phyloP scores from a whole-genome alignment of 225 moss, liverwort and hornwort genomes.

The Bryum argenteum region DNA sequence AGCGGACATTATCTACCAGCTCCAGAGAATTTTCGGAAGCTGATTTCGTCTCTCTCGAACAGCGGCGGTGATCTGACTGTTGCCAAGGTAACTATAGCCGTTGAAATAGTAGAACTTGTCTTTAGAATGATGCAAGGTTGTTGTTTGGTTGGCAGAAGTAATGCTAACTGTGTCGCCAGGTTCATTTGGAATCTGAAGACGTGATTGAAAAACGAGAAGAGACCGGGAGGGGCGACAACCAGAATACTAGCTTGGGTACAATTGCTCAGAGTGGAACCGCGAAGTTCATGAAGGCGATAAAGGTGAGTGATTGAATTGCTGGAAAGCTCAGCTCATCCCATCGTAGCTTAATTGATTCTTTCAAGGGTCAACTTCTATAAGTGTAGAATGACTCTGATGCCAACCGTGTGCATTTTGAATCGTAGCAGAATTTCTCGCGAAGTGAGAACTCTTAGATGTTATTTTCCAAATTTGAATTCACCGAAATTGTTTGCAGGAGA shows the following conservation, averaged over 20 bases:
- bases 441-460: not conserved
- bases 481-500: conserved; percentile 51
- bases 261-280: conserved; percentile 99
- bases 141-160: not conserved
- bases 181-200: conserved; percentile 48
- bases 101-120: not conserved
- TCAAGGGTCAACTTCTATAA: not conserved
- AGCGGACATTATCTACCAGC: conserved; percentile 89
- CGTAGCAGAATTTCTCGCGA: not conserved
- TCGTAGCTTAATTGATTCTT: not conserved
- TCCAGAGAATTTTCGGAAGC: conserved; percentile 59
- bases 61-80: conserved; percentile 73
- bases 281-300: conserved; percentile 82
- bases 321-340: not conserved
- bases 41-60: conserved; percentile 53
- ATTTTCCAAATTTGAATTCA: not conserved
- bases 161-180: conserved; percentile 21
- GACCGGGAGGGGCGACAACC: no score
- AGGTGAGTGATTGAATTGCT: conserved; percentile 47
- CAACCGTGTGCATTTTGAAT: not conserved
- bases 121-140: no score
- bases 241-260: conserved; percentile 91
- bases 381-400: no score
- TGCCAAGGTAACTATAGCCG: conserved; percentile 55
- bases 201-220: no score